phyloP scores from a whole-genome alignment of 2,329 filamentous ascomycete genomes.

The Beauveria sp. region DNA sequence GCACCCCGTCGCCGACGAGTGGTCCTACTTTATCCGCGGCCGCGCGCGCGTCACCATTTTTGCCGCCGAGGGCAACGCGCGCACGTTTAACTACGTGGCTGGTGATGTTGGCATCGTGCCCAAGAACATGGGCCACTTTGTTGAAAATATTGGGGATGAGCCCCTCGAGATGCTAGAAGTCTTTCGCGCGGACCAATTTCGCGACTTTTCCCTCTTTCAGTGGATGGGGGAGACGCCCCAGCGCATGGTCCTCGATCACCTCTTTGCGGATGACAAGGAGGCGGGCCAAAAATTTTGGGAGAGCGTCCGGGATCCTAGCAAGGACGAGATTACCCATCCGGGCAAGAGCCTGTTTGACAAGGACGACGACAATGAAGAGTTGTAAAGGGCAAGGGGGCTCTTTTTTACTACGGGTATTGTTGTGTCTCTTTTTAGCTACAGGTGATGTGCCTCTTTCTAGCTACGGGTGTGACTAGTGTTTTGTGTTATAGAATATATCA shows the following conservation, averaged over 20 bases:
- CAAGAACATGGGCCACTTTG: conserved; percentile 70
- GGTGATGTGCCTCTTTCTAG: background rate
- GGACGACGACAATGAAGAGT: background rate
- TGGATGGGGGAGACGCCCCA: conserved; percentile 68
- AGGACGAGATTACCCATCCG: conserved; percentile 42
- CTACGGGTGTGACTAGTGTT: background rate
- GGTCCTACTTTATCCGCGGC: conserved; percentile 70
- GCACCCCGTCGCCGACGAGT: conserved; percentile 73
- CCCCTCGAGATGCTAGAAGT: conserved; percentile 70
- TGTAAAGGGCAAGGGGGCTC: background rate
- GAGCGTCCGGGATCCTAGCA: conserved; percentile 53
- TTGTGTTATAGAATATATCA: background rate
- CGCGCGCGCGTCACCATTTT: conserved; percentile 69
- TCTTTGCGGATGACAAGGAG: conserved; percentile 56
- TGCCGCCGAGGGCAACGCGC: conserved; percentile 57
- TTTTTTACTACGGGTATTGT: background rate
- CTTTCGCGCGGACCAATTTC: conserved; percentile 62
- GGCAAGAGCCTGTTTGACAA: background rate
- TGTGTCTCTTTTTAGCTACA: background rate
- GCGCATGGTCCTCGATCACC: conserved; percentile 56
- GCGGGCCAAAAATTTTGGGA: conserved; percentile 55
- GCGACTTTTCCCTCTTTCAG: conserved; percentile 66
- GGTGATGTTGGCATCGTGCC: conserved; percentile 75
- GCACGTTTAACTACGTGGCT: conserved; percentile 68
- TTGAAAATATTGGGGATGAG: conserved; percentile 74